A percentile compares a stretch with the other conserved stretches of the same genome.
These are phyloP conservation scores for Candida coleopterorum DNA, from an alignment of 805 yeast genomes.

Conservation along the genomic window DNA sequence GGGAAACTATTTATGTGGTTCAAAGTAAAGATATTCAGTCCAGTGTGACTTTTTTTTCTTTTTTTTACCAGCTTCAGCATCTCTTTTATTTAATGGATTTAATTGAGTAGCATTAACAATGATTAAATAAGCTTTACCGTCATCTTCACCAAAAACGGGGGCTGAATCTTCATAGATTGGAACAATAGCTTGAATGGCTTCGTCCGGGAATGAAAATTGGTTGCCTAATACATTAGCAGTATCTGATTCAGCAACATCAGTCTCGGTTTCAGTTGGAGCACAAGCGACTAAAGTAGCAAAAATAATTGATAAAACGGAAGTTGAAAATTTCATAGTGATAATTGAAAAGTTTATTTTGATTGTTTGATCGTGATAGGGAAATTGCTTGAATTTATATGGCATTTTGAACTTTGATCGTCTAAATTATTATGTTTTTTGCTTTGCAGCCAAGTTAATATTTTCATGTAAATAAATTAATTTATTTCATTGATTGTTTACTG, in stretches of 20 bases:
- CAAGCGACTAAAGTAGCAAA: neutral
- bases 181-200: slow-evolving; percentile 1
- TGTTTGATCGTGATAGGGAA: neutral
- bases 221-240: neutral
- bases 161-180: neutral
- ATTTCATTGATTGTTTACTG: no score
- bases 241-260: neutral
- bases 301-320: neutral
- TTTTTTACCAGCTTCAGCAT: no score
- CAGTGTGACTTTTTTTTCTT: no score
- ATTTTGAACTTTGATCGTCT: no score
- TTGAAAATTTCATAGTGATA: neutral
- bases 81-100: no score
- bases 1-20: no score
- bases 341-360: neutral
- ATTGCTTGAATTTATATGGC: no score
- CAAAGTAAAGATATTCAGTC: no score
- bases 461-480: no score
- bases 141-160: slow-evolving; percentile 1
- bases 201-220: slow-evolving; percentile 1
- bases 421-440: neutral
- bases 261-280: neutral
- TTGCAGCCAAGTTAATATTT: neutral
- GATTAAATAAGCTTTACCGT: slow-evolving; percentile 1
- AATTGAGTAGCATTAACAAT: slow-evolving; percentile 3